Conservation (phyloP, 805 yeast species). For the Cephaloascus fragrans region DNA sequence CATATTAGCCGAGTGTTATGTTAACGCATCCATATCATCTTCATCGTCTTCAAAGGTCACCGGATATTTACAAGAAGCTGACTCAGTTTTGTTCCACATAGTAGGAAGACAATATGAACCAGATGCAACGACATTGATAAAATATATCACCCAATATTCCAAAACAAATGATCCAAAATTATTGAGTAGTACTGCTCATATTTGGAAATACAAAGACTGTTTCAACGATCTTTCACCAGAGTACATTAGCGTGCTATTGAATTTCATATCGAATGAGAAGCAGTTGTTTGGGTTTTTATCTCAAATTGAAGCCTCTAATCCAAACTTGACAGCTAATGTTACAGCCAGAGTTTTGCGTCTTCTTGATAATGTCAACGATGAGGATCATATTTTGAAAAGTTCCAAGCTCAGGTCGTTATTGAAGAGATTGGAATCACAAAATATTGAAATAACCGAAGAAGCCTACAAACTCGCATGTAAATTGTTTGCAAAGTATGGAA, state of each 20-base stretch:
- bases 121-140: neutral
- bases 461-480: neutral
- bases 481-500: neutral
- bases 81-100: neutral
- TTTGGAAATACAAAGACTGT: neutral
- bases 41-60: too few species aligned
- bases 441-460: neutral
- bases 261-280: neutral
- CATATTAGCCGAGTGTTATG: neutral
- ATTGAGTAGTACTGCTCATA: neutral
- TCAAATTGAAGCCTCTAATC: neutral
- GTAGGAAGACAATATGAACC: neutral
- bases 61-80: neutral
- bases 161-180: neutral
- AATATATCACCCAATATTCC: neutral
- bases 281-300: neutral
- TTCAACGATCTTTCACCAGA: neutral
- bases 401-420: neutral
- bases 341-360: neutral
- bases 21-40: too few species aligned
- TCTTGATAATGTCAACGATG: neutral
- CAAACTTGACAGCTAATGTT: neutral
- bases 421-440: neutral
- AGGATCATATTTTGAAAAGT: neutral
- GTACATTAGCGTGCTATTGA: too few species aligned